Evolutionary conservation across 192 early-diverging fungal genomes (phyloP).

Genomic region (Jimgerdemannia lactiflua): DNA sequence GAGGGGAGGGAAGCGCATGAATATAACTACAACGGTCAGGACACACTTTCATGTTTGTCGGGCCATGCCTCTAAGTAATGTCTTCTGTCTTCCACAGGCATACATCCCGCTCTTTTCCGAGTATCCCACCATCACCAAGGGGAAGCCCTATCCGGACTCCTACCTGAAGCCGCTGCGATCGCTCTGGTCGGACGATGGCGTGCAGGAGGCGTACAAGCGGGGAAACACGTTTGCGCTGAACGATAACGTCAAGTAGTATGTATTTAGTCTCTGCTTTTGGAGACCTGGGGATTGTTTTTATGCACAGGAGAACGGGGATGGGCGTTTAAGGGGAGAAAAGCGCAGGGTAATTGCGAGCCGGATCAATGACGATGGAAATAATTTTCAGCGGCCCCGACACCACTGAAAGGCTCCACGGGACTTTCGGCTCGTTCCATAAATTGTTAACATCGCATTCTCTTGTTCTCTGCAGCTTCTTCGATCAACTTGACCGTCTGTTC

Average conservation of each 20-base stretch:
- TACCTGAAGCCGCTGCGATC: constrained; percentile 40
- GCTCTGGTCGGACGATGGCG: constrained; percentile 42
- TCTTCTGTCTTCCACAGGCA: constrained; percentile 8
- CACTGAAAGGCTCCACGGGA: not conserved
- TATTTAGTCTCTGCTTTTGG: not conserved
- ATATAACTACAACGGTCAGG: no score
- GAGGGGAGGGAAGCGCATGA: no score
- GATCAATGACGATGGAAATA: no score
- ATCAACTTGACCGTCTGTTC: constrained; percentile 46
- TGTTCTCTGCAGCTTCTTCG: constrained; percentile 41
- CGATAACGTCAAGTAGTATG: constrained; percentile 54
- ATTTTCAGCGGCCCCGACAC: not conserved
- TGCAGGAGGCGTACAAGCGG: constrained; percentile 34
- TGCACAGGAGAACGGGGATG: not conserved
- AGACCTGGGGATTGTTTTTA: not conserved
- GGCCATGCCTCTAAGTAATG: not conserved
- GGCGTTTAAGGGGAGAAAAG: not conserved
- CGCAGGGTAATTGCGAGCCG: no score
- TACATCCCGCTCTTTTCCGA: constrained; percentile 31
- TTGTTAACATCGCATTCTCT: not conserved
- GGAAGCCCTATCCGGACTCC: constrained; percentile 35
- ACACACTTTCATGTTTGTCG: no score
- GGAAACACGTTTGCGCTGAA: constrained; percentile 46
- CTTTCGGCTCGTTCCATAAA: not conserved
- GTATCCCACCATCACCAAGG: constrained; percentile 30